Percentiles rank a stretch among this genome's conserved stretches.
Evolutionary conservation across 2,329 filamentous ascomycete genomes (phyloP).

Genomic region (Chaetomium globosum): DNA sequence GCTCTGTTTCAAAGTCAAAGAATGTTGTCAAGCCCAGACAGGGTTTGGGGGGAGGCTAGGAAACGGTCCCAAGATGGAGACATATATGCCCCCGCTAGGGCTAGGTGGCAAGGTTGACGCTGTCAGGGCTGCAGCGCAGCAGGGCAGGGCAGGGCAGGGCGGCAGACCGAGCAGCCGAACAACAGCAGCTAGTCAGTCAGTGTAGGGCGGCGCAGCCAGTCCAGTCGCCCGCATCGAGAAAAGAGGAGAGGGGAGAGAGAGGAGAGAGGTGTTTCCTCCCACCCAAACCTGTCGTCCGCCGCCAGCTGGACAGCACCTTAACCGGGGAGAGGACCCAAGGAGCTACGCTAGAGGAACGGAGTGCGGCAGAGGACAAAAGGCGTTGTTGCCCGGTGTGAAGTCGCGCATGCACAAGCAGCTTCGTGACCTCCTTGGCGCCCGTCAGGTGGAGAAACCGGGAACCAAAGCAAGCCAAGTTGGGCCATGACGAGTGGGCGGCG

Average conservation of each 20-base stretch:
- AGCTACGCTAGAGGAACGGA: slow-evolving; percentile 20
- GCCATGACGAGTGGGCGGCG: slow-evolving; percentile 28
- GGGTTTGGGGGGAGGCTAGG: slow-evolving; percentile 20
- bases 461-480: slow-evolving; percentile 17
- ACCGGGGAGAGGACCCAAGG: slow-evolving; percentile 1
- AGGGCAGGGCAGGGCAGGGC: slow-evolving; percentile 22
- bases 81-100: slow-evolving; percentile 33
- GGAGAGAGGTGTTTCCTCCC: no score
- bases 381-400: slow-evolving; percentile 25
- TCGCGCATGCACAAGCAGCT: slow-evolving; percentile 35
- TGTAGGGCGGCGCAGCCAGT: slow-evolving; percentile 20
- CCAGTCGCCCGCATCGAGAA: slow-evolving; percentile 20
- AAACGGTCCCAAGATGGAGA: slow-evolving; percentile 33
- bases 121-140: slow-evolving; percentile 29
- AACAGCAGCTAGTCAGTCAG: slow-evolving; percentile 3
- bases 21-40: slow-evolving; percentile 23
- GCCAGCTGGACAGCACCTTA: slow-evolving; percentile 13
- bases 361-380: slow-evolving; percentile 21
- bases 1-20: slow-evolving; percentile 24
- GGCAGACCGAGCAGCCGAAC: slow-evolving; percentile 22
- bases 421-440: slow-evolving; percentile 34
- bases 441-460: slow-evolving; percentile 29
- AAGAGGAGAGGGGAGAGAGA: no score
- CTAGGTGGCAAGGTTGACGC: slow-evolving; percentile 35
- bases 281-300: slow-evolving; percentile 19